phyloP scores from a whole-genome alignment of 129 eudicot species.

The Chrysanthemum makinoi region DNA sequence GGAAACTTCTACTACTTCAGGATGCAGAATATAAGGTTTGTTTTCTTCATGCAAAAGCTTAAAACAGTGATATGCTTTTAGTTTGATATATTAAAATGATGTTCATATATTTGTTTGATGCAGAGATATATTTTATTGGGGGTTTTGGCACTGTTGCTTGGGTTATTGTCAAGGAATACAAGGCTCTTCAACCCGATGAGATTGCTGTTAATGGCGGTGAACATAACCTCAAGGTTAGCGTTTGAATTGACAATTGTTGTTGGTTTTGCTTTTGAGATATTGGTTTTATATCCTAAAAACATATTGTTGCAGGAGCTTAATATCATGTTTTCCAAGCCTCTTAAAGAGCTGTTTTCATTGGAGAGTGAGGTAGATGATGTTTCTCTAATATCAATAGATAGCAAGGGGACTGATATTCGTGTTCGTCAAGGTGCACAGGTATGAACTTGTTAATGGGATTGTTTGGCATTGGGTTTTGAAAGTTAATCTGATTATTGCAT shows the following conservation, averaged over 20 bases:
- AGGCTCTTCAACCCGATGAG: slow-evolving; percentile 76
- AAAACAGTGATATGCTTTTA: neutral
- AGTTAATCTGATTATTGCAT: neutral
- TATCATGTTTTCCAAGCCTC: slow-evolving; percentile 81
- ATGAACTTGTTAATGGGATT: neutral
- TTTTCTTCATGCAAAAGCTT: neutral
- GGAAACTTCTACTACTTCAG: slow-evolving; percentile 95
- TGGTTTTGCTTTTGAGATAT: neutral
- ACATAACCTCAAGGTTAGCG: slow-evolving; percentile 79
- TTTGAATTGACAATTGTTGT: neutral
- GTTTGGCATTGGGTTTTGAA: neutral
- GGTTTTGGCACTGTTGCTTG: slow-evolving; percentile 99
- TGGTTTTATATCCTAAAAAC: neutral
- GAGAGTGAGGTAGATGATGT: slow-evolving; percentile 92
- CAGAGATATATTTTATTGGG: slow-evolving; percentile 98
- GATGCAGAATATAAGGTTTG: slow-evolving; percentile 91
- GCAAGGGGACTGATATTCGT: slow-evolving; percentile 92
- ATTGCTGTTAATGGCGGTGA: slow-evolving; percentile 96
- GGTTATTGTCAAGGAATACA: slow-evolving; percentile 94
- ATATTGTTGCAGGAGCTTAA: slow-evolving; percentile 62
- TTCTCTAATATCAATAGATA: slow-evolving; percentile 91
- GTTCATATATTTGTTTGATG: slow-evolving; percentile 11
- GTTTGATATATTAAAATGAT: too few relatives aligned
- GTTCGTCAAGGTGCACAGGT: slow-evolving; percentile 99
- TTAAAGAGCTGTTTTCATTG: slow-evolving; percentile 72